Percentiles rank a stretch among this genome's conserved stretches.
Conservation (phyloP, 768 basidiomycete species). For the Trametes punicea region DNA sequence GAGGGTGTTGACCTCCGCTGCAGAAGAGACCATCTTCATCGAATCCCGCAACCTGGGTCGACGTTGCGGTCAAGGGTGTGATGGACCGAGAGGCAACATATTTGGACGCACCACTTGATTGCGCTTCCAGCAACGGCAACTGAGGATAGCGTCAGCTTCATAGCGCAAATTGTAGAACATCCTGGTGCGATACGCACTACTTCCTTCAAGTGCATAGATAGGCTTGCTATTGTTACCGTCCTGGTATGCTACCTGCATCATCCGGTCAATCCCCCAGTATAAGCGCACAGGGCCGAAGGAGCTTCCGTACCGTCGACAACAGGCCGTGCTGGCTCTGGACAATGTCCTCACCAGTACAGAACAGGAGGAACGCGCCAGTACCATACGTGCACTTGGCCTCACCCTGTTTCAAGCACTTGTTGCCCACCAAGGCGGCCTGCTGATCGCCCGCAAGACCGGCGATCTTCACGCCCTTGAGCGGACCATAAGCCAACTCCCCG, state of each 20-base stretch:
- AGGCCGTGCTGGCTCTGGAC: conserved; percentile 85
- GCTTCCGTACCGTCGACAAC: conserved; percentile 81
- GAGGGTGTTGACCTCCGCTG: conserved; percentile 80
- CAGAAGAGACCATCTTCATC: conserved; percentile 75
- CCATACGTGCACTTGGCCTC: conserved; percentile 99
- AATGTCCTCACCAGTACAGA: conserved; percentile 87
- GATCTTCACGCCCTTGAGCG: conserved; percentile 74
- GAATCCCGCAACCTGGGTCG: conserved; percentile 77
- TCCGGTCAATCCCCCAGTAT: not conserved
- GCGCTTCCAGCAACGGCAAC: conserved; percentile 95
- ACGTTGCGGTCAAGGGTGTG: not conserved
- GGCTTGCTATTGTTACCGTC: conserved; percentile 75
- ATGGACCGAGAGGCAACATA: not conserved
- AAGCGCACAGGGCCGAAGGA: not conserved
- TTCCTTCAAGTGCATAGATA: conserved; percentile 92
- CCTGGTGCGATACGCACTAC: conserved; percentile 64
- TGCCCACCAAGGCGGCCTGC: conserved; percentile 93
- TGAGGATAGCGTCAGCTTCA: no score
- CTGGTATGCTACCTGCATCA: conserved; percentile 78
- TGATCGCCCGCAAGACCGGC: conserved; percentile 97
- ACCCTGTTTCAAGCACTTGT: conserved; percentile 88
- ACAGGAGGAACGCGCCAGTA: conserved; percentile 93
- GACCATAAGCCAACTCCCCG: conserved; percentile 66
- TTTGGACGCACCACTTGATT: conserved; percentile 69
- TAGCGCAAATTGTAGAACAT: no score